phyloP scores from a whole-genome alignment of 805 yeast species.

The Zygosaccharomyces kombuchaensis region DNA sequence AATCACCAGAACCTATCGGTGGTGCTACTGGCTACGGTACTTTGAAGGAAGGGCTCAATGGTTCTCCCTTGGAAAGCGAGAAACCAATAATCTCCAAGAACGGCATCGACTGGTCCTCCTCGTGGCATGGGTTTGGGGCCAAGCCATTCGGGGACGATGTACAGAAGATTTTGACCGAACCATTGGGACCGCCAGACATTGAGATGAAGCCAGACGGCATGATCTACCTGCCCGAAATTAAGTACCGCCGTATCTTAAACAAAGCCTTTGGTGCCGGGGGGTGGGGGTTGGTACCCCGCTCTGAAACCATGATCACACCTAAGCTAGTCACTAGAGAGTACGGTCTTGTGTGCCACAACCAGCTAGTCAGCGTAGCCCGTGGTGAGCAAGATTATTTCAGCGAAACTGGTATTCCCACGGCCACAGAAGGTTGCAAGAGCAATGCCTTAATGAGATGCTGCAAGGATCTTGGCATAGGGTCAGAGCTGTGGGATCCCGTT shows the following conservation, averaged over 20 bases:
- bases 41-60: slow-evolving; percentile 17
- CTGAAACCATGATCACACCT: slow-evolving; percentile 73
- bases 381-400: slow-evolving; percentile 94
- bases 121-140: slow-evolving; percentile 81
- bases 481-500: slow-evolving; percentile 95
- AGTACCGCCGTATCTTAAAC: slow-evolving; percentile 84
- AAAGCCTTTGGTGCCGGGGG: slow-evolving; percentile 97
- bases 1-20: neutral
- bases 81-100: neutral
- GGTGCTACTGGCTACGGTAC: neutral
- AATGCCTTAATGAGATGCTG: slow-evolving; percentile 98
- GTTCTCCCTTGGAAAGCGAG: slow-evolving; percentile 10
- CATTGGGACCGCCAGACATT: slow-evolving; percentile 65
- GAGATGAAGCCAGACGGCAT: slow-evolving; percentile 96
- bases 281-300: slow-evolving; percentile 95
- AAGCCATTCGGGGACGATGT: slow-evolving; percentile 65
- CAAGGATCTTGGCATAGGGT: slow-evolving; percentile 93
- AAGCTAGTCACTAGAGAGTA: slow-evolving; percentile 83
- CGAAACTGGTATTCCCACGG: slow-evolving; percentile 85
- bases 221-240: slow-evolving; percentile 88
- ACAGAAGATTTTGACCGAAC: slow-evolving; percentile 55
- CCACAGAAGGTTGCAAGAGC: slow-evolving; percentile 94
- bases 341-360: slow-evolving; percentile 80
- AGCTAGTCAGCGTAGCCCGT: slow-evolving; percentile 84
- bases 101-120: slow-evolving; percentile 69